phyloP scores from a whole-genome alignment of 2,329 filamentous ascomycete genomes.

The Pestalotiopsis sp. region DNA sequence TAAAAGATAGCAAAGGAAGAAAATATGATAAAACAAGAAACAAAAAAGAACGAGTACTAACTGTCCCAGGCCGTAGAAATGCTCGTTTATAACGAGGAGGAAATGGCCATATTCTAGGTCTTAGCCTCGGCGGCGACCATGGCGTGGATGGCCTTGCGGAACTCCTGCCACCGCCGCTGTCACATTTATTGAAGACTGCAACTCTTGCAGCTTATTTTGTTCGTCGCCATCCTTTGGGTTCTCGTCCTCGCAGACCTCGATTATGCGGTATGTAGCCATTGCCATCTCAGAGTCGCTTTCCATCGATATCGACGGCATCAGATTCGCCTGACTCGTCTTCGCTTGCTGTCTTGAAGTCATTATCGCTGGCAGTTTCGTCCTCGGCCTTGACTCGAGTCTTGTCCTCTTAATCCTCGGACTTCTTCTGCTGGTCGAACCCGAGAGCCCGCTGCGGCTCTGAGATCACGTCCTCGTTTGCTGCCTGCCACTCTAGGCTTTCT shows the following conservation, averaged over 20 bases:
- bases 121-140: too few species aligned
- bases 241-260: slow-evolving; percentile 77
- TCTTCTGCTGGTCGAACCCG: too few species aligned
- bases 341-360: slow-evolving; percentile 41
- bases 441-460: too few species aligned
- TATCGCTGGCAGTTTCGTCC: slow-evolving; percentile 31
- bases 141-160: too few species aligned
- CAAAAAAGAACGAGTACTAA: too few species aligned
- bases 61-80: too few species aligned
- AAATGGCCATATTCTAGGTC: too few species aligned
- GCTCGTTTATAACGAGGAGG: too few species aligned
- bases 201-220: slow-evolving; percentile 66
- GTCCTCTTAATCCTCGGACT: slow-evolving; percentile 19
- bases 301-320: slow-evolving; percentile 63
- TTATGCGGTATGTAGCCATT: slow-evolving; percentile 67
- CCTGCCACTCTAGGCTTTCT: not conserved
- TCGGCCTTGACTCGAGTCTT: slow-evolving; percentile 34
- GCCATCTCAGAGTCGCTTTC: slow-evolving; percentile 62
- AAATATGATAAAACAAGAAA: too few species aligned
- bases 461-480: not conserved
- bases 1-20: too few species aligned
- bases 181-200: slow-evolving; percentile 36
- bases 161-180: not conserved
- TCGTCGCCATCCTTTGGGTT: slow-evolving; percentile 53
- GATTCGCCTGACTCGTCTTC: slow-evolving; percentile 41